Percentiles rank a stretch among this genome's conserved stretches.
phyloP scores from a whole-genome alignment of 768 basidiomycete species.

The Amanita brunnescens region DNA sequence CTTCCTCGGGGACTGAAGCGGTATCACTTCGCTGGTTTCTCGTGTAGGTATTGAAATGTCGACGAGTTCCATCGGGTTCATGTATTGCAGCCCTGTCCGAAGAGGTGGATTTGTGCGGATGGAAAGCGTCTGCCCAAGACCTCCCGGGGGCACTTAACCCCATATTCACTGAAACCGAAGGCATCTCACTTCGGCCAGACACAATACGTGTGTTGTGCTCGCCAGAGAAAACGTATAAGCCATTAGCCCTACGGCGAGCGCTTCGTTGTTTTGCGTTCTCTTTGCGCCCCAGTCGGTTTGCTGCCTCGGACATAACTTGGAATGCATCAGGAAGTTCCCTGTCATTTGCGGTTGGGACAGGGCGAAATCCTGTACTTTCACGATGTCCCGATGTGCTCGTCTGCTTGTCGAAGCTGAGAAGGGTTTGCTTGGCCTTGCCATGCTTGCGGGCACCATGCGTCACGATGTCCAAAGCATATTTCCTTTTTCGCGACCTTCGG shows the following conservation, averaged over 20 bases:
- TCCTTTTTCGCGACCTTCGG: background rate
- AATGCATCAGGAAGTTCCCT: background rate
- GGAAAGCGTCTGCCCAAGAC: slow-evolving; percentile 10
- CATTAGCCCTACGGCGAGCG: background rate
- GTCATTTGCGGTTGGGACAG: background rate
- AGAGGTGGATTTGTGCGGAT: slow-evolving; percentile 8
- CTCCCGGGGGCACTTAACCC: slow-evolving; percentile 26
- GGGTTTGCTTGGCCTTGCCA: background rate
- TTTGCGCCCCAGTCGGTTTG: slow-evolving; percentile 4
- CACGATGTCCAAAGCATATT: background rate
- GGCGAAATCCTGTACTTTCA: background rate
- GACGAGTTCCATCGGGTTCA: slow-evolving; percentile 5
- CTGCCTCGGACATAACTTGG: background rate
- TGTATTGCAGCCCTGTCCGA: background rate
- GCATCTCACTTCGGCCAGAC: slow-evolving; percentile 23
- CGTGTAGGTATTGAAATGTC: slow-evolving; percentile 6
- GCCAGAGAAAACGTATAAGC: slow-evolving; percentile 30
- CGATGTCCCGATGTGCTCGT: background rate
- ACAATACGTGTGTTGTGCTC: slow-evolving; percentile 28
- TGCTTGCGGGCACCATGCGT: slow-evolving; percentile 1
- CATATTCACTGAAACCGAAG: slow-evolving; percentile 35
- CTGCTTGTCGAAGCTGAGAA: slow-evolving; percentile 1
- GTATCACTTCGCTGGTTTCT: background rate
- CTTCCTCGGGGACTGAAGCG: too few relatives aligned
- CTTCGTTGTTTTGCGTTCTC: slow-evolving; percentile 3